Percentiles rank a stretch among this genome's conserved stretches.
Conservation (phyloP, 345 rosid genomes). For the Mangifera indica region DNA sequence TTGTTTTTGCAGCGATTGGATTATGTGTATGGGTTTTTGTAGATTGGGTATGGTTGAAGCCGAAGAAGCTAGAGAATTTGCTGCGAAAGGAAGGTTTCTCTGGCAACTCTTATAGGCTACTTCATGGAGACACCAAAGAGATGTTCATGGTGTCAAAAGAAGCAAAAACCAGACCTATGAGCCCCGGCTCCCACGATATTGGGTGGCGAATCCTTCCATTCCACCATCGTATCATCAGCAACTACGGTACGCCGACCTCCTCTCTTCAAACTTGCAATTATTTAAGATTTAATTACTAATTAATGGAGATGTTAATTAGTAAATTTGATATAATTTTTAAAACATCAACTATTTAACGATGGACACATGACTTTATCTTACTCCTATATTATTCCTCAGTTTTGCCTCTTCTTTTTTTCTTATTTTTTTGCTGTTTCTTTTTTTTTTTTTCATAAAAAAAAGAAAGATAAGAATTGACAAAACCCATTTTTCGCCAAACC, state of each 20-base stretch:
- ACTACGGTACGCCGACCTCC: background rate
- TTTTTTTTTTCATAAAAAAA: no score
- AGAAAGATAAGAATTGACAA: no score
- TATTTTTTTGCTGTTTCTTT: no score
- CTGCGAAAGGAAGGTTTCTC: slow-evolving; percentile 2
- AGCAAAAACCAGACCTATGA: background rate
- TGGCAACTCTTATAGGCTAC: background rate
- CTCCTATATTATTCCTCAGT: no score
- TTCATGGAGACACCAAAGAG: slow-evolving; percentile 4
- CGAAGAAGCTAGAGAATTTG: background rate
- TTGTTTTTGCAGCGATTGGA: background rate
- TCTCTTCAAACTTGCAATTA: no score
- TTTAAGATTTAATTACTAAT: no score
- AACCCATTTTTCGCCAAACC: no score
- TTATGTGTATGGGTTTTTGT: background rate
- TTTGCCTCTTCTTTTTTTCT: no score
- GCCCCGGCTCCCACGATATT: background rate
- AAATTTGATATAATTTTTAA: no score
- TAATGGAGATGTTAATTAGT: no score
- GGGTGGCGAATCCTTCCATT: background rate
- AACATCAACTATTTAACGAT: no score
- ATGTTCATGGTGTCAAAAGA: background rate
- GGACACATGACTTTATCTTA: no score
- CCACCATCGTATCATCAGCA: background rate
- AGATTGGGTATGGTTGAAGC: background rate